Percentiles rank a stretch among this genome's conserved stretches.
Conservation (phyloP, 202 grass and related monocot species). For the Bolboschoenoplectus hybrid region DNA sequence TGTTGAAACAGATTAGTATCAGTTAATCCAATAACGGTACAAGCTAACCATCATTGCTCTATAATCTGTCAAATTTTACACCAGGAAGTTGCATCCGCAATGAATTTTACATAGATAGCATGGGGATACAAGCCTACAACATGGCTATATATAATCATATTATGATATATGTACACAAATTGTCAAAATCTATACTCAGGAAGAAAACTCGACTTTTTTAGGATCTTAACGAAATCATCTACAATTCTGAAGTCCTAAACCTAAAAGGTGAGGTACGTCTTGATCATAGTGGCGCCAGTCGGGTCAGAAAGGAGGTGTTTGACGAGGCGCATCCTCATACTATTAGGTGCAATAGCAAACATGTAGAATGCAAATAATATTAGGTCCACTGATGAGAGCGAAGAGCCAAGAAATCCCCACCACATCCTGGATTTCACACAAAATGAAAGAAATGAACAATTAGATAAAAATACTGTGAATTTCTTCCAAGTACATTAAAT, state of each 20-base stretch:
- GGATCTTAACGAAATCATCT: constrained; percentile 5
- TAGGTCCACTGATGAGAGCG: constrained; percentile 84
- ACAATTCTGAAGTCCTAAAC: constrained; percentile 24
- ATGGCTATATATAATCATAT: constrained; percentile 5
- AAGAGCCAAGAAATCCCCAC: constrained; percentile 88
- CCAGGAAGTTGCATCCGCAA: not conserved
- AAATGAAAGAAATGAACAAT: constrained; percentile 16
- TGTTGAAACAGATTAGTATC: not conserved
- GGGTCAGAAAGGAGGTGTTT: constrained; percentile 84
- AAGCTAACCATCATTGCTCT: not conserved
- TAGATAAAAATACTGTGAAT: constrained; percentile 9
- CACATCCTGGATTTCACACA: constrained; percentile 76
- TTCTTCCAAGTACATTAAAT: not conserved
- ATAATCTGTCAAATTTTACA: not conserved
- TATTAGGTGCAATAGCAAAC: constrained; percentile 84
- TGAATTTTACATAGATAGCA: constrained; percentile 1
- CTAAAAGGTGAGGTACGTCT: constrained; percentile 79
- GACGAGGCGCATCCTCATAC: constrained; percentile 82
- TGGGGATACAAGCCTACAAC: not conserved
- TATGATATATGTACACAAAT: constrained; percentile 38
- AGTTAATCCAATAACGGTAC: not conserved
- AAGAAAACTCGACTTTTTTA: constrained; percentile 18
- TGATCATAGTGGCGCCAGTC: constrained; percentile 74
- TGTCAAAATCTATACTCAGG: constrained; percentile 39
- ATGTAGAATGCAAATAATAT: constrained; percentile 95